Evolutionary conservation across 805 yeast genomes (phyloP).

Genomic region (Saccharomyces jurei): DNA sequence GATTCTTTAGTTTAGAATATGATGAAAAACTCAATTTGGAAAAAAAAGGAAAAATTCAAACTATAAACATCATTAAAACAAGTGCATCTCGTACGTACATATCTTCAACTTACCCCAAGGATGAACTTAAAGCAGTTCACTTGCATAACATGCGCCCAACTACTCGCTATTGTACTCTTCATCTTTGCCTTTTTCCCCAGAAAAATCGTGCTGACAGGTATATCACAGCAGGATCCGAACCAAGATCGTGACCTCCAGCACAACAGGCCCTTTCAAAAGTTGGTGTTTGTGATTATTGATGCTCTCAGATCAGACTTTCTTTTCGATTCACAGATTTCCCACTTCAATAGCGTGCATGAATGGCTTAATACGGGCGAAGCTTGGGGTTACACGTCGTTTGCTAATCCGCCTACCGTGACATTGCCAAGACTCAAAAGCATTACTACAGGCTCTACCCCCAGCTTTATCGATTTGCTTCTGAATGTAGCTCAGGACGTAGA

Average conservation of each 20-base stretch:
- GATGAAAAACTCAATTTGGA: neutral
- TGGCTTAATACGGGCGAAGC: slow-evolving; percentile 62
- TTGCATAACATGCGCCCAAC: neutral
- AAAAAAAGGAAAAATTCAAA: neutral
- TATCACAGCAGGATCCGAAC: neutral
- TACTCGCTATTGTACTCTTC: neutral
- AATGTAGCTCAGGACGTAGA: slow-evolving; percentile 90
- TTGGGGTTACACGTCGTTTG: slow-evolving; percentile 80
- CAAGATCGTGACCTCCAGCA: slow-evolving; percentile 26
- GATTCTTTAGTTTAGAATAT: neutral
- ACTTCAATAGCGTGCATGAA: slow-evolving; percentile 59
- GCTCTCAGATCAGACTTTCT: slow-evolving; percentile 87
- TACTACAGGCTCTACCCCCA: slow-evolving; percentile 92
- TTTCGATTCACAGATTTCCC: slow-evolving; percentile 50
- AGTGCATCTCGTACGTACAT: neutral
- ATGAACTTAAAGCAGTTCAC: neutral
- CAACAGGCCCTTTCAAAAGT: slow-evolving; percentile 41
- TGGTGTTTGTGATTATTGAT: slow-evolving; percentile 82
- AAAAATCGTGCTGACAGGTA: neutral
- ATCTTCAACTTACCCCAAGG: neutral
- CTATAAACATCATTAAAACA: neutral
- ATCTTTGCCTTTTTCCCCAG: neutral
- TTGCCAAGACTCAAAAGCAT: slow-evolving; percentile 88
- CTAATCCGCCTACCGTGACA: slow-evolving; percentile 96
- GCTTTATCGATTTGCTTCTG: slow-evolving; percentile 85